Evolutionary conservation across 495 filamentous ascomycete species (phyloP), one percentile per base, ranked within the genome.

Genomic region (Lineolata rhizophorae): DNA sequence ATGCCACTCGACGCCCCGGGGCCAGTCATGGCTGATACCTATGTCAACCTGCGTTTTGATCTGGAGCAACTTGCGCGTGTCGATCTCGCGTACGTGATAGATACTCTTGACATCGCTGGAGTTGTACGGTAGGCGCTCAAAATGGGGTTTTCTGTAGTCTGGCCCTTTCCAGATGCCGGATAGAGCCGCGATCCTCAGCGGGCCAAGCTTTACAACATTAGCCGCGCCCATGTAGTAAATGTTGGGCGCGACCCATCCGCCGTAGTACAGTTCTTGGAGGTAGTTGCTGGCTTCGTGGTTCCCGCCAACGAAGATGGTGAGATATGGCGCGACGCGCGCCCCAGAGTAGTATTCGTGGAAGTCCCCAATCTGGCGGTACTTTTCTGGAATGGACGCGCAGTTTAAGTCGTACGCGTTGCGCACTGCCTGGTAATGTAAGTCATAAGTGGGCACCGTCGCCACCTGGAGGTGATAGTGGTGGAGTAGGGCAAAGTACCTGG

Each of bases 201-300:
- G 69, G 2, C 84, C 84, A 30, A 81, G 62, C 11, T 75, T 72
- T 4, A 97, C 43, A 5, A 94, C 71, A 42, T 84, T 90, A 17
- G 87, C 78, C 9, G 83, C 82, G 26, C 87, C 87, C 42, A 95
- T 52, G 56, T 91, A 97, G 58, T 90, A 97, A 31, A 97, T 97
- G 32, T 85, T 92, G 12, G 78, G 83, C 1, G 85, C 85, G 1
- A 80, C 87, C 87, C 87, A 97, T 22, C 87, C 87, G 25, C 87
- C 87, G 48, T 95, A 91, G 56, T 79, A 90, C 2, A 97, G 64
- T 46, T 97, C 87, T 55, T 65, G 82, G 0, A 92, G 49, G 47
- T 94, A 63, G 20, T 75, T 81, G 37, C 76, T 71, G 0, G 87
- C 82, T 51, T 97, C 87, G 40, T 97, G 87, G 47, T 97, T 97